A percentile compares a stretch with the other conserved stretches of the same genome.
phyloP scores from a whole-genome alignment of 352 stramenopile genomes.

The Globisporangium barbulae region DNA sequence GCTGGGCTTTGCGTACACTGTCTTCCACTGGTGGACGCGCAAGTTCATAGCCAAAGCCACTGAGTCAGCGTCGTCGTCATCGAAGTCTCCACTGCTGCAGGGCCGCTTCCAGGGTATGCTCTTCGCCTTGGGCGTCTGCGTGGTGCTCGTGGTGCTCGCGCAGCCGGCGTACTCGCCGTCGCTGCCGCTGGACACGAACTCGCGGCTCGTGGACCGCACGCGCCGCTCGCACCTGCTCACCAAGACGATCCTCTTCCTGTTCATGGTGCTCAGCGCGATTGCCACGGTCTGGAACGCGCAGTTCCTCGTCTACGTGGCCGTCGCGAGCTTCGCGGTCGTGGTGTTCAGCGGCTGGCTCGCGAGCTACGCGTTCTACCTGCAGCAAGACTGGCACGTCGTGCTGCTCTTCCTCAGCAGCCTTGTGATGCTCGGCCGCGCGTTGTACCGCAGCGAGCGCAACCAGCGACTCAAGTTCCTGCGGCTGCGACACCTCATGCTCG shows the following conservation, averaged over 20 bases:
- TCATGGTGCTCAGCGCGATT: constrained; percentile 45
- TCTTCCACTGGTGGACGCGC: constrained; percentile 26
- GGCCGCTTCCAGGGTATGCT: constrained; percentile 36
- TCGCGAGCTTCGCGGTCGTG: constrained; percentile 25
- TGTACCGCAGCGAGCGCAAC: constrained; percentile 40
- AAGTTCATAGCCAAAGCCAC: not conserved
- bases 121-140: constrained; percentile 21
- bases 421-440: constrained; percentile 30
- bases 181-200: constrained; percentile 13
- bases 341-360: constrained; percentile 34
- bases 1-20: constrained; percentile 7
- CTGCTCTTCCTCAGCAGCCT: constrained; percentile 37
- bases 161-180: constrained; percentile 22
- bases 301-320: constrained; percentile 37
- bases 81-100: constrained; percentile 11
- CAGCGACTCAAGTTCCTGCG: constrained; percentile 51
- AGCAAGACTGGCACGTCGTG: constrained; percentile 48
- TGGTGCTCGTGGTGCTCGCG: constrained; percentile 36
- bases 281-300: constrained; percentile 58
- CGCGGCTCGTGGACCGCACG: constrained; percentile 16
- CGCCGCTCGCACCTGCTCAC: constrained; percentile 40
- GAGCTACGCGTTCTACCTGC: constrained; percentile 18
- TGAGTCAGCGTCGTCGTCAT: not conserved
- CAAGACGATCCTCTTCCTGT: constrained; percentile 46
- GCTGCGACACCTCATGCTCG: constrained; percentile 53